Percentiles rank a stretch among this genome's conserved stretches.
These are phyloP conservation scores for Bromus sterilis DNA, from an alignment of 176 grass and related monocot genomes.

Conservation along the genomic window DNA sequence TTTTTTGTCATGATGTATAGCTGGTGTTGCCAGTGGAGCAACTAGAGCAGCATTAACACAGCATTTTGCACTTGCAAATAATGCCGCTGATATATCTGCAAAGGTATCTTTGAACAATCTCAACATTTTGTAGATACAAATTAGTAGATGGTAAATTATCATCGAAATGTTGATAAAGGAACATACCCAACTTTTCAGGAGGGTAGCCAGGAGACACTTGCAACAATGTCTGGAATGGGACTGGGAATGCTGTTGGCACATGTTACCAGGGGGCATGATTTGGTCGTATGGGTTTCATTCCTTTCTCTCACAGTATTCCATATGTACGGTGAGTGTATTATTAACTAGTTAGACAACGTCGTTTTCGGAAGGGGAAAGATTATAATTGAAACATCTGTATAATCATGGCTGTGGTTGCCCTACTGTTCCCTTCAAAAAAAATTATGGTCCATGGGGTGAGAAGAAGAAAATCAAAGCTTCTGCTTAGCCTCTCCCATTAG, in stretches of 20 bases:
- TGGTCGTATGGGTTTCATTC: conserved; percentile 75
- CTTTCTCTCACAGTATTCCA: conserved; percentile 89
- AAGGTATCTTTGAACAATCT: conserved; percentile 50
- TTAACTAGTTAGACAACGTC: not conserved
- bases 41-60: conserved; percentile 92
- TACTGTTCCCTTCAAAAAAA: not conserved
- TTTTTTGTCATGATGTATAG: conserved; percentile 22
- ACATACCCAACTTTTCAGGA: conserved; percentile 48
- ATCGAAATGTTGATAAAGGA: conserved; percentile 20
- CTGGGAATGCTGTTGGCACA: conserved; percentile 86
- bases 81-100: conserved; percentile 91
- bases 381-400: not conserved
- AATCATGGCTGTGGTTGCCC: not conserved
- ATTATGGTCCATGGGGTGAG: not conserved
- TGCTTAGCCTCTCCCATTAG: not conserved
- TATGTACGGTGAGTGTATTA: conserved; percentile 73
- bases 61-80: conserved; percentile 90
- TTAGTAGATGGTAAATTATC: conserved; percentile 16
- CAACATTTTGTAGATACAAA: not conserved
- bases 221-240: conserved; percentile 89
- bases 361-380: not conserved
- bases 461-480: not conserved
- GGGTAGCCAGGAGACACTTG: conserved; percentile 94
- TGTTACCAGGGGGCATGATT: conserved; percentile 65
- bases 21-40: conserved; percentile 97